phyloP scores from a whole-genome alignment of 2,329 filamentous ascomycete genomes.

The Xylaria sp. region DNA sequence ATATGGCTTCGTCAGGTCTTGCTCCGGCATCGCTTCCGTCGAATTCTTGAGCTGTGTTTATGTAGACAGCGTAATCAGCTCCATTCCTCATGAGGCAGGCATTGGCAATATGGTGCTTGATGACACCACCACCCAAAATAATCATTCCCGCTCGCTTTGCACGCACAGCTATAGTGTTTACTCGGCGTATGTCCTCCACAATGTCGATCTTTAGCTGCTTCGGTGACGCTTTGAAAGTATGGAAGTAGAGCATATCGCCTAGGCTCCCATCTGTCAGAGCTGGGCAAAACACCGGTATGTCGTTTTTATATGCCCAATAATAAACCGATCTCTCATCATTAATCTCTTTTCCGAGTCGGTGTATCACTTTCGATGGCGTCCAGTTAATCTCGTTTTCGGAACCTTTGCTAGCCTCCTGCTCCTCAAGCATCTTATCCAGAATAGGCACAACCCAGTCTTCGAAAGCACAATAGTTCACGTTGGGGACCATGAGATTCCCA shows the following conservation, averaged over 20 bases:
- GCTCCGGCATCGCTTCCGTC: slow-evolving; percentile 97
- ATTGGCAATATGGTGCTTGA: slow-evolving; percentile 99
- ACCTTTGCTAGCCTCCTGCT: slow-evolving; percentile 84
- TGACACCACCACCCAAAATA: slow-evolving; percentile 90
- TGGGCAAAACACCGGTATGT: slow-evolving; percentile 97
- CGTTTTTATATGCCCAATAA: slow-evolving; percentile 97
- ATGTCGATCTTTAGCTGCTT: slow-evolving; percentile 86
- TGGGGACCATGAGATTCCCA: slow-evolving; percentile 94
- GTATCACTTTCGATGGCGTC: slow-evolving; percentile 94
- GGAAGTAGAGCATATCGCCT: slow-evolving; percentile 98
- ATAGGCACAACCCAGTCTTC: slow-evolving; percentile 98
- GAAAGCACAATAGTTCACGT: slow-evolving; percentile 96
- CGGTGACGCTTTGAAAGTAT: slow-evolving; percentile 91
- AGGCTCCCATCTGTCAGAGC: slow-evolving; percentile 94
- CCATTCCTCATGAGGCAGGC: slow-evolving; percentile 98
- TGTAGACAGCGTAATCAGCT: slow-evolving; percentile 95
- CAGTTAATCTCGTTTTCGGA: slow-evolving; percentile 78
- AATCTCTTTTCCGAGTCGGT: slow-evolving; percentile 91
- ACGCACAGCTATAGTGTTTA: slow-evolving; percentile 90
- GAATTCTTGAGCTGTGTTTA: slow-evolving; percentile 97
- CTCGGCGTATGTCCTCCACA: slow-evolving; percentile 89
- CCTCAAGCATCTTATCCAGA: slow-evolving; percentile 90
- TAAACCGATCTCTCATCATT: slow-evolving; percentile 91
- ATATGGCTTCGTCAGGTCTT: slow-evolving; percentile 93
- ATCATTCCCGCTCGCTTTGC: slow-evolving; percentile 95